Conservation (phyloP, 2,329 filamentous ascomycete genomes). For the Byssoonygena ceratinophila region DNA sequence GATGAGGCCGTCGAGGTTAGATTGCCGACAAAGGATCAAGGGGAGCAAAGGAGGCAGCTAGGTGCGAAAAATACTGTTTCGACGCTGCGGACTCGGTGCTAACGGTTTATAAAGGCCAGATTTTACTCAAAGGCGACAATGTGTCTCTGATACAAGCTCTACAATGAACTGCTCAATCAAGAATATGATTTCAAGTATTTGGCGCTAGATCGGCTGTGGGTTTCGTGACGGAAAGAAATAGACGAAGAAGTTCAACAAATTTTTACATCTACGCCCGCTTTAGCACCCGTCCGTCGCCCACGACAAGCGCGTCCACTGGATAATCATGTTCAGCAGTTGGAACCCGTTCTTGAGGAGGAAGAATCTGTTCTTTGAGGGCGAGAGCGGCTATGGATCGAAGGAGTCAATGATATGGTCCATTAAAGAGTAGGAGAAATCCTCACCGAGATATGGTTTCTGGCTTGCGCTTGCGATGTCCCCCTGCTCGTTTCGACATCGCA, state of each 20-base stretch:
- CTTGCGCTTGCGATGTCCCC: slow-evolving; percentile 23
- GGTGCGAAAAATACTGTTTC: too few relatives aligned
- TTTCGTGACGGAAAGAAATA: slow-evolving; percentile 1
- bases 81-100: too few relatives aligned
- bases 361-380: slow-evolving; percentile 74
- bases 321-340: slow-evolving; percentile 69
- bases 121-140: slow-evolving; percentile 79
- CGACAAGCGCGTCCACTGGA: slow-evolving; percentile 64
- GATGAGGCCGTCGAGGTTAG: slow-evolving; percentile 92
- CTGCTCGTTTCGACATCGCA: slow-evolving; percentile 51
- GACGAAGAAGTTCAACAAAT: slow-evolving; percentile 3
- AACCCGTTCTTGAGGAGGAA: slow-evolving; percentile 54
- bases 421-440: slow-evolving; percentile 21
- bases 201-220: slow-evolving; percentile 9
- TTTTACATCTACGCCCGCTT: slow-evolving; percentile 8
- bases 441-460: slow-evolving; percentile 51
- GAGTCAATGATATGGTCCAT: not conserved
- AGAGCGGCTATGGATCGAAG: slow-evolving; percentile 54
- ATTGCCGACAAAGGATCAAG: slow-evolving; percentile 67
- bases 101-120: slow-evolving; percentile 53
- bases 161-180: slow-evolving; percentile 23
- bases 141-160: slow-evolving; percentile 64
- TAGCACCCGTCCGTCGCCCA: slow-evolving; percentile 56
- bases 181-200: slow-evolving; percentile 8
- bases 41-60: slow-evolving; percentile 65